Percentiles rank a stretch among this genome's conserved stretches.
Conservation (phyloP, 164 flowering plant genomes). For the Liquidambar formosana region DNA sequence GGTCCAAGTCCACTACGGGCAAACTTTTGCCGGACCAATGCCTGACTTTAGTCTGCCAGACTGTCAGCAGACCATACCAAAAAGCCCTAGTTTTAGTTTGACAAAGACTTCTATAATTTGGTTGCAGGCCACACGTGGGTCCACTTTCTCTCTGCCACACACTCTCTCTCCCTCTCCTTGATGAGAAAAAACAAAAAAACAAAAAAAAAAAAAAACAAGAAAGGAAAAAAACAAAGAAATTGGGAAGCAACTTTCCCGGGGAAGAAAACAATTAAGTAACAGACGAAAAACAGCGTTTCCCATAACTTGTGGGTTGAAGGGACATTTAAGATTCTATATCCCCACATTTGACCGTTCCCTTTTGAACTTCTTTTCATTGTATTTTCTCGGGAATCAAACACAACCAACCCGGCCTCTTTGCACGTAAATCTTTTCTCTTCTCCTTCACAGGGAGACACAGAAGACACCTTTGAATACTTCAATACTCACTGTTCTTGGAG, state of each 20-base stretch:
- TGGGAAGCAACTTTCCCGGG: too few species aligned
- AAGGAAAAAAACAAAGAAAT: too few species aligned
- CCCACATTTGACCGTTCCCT: constrained; percentile 1
- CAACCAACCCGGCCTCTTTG: not conserved
- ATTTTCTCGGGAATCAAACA: constrained; percentile 2
- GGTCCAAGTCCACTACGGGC: too few species aligned
- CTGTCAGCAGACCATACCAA: too few species aligned
- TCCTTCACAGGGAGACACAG: not conserved
- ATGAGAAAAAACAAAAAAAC: too few species aligned
- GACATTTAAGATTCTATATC: not conserved
- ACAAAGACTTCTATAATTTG: not conserved
- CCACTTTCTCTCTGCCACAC: not conserved
- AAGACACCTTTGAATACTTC: not conserved
- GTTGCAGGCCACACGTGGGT: constrained; percentile 10
- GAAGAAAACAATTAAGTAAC: not conserved
- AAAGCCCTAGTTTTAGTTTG: too few species aligned
- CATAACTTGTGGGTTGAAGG: not conserved
- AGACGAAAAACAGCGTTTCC: not conserved
- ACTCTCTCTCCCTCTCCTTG: not conserved
- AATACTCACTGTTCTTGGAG: not conserved
- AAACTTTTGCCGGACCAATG: too few species aligned
- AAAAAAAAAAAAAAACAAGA: too few species aligned
- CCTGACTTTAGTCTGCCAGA: too few species aligned
- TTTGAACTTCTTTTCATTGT: not conserved
- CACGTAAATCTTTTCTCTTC: not conserved